Conservation (phyloP, 2,329 filamentous ascomycete species). For the Ceratocystis destructans region DNA sequence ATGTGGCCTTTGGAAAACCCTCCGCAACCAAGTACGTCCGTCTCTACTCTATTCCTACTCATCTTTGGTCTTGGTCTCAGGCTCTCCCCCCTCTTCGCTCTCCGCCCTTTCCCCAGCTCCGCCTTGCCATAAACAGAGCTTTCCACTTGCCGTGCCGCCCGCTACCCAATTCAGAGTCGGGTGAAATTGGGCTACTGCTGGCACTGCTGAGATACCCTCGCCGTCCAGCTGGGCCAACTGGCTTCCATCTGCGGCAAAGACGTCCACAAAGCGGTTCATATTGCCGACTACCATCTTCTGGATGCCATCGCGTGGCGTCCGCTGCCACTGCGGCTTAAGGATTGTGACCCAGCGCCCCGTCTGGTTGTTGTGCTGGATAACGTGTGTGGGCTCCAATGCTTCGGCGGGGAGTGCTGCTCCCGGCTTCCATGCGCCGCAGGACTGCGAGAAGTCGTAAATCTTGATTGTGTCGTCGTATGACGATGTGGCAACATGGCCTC, state of each 20-base stretch:
- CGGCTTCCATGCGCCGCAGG: conserved; percentile 40
- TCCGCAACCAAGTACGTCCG: not conserved
- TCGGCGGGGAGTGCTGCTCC: conserved; percentile 44
- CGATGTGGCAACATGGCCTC: conserved; percentile 76
- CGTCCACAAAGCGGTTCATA: conserved; percentile 93
- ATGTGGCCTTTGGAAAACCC: not conserved
- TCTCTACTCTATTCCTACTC: not conserved
- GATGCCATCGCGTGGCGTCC: conserved; percentile 59
- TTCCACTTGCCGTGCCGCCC: conserved; percentile 81
- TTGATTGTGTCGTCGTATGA: conserved; percentile 95
- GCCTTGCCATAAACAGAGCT: conserved; percentile 64
- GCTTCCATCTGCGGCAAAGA: conserved; percentile 69
- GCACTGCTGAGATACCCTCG: conserved; percentile 86
- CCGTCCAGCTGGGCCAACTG: conserved; percentile 80
- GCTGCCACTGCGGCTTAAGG: conserved; percentile 75
- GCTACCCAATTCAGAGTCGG: conserved; percentile 81
- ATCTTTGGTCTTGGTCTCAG: not conserved
- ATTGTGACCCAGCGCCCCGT: conserved; percentile 89
- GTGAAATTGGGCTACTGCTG: conserved; percentile 84
- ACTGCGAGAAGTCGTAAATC: conserved; percentile 63
- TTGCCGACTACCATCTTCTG: conserved; percentile 89
- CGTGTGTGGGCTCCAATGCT: conserved; percentile 53
- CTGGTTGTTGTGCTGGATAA: conserved; percentile 83
- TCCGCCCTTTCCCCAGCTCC: not conserved
- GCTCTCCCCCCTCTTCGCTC: not conserved